Percentiles rank a stretch among this genome's conserved stretches.
Conservation (phyloP, 768 basidiomycete species). For the Galerina marginata region DNA sequence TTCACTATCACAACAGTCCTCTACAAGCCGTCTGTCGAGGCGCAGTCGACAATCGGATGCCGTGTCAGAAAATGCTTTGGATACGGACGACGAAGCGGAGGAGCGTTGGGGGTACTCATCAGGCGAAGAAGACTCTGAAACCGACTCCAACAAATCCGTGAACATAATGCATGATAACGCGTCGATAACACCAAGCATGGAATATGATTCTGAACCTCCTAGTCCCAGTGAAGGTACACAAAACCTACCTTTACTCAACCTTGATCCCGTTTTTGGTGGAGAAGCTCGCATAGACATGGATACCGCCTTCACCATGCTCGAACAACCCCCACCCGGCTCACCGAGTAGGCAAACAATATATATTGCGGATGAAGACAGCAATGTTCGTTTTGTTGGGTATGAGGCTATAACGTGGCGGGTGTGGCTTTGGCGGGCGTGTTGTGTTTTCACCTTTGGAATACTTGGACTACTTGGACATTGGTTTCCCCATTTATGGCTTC, state of each 20-base stretch:
- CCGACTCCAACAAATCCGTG: constrained; percentile 39
- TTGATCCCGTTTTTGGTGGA: constrained; percentile 84
- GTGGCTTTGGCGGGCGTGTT: constrained; percentile 73
- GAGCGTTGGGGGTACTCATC: constrained; percentile 96
- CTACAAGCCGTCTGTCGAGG: constrained; percentile 53
- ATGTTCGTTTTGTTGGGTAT: constrained; percentile 87
- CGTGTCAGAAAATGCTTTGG: constrained; percentile 63
- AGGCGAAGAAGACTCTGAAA: constrained; percentile 71
- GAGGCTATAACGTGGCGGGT: constrained; percentile 67
- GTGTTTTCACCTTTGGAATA: constrained; percentile 70
- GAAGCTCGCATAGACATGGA: constrained; percentile 87
- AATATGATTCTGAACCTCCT: constrained; percentile 74
- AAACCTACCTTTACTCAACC: constrained; percentile 68
- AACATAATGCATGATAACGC: constrained; percentile 43
- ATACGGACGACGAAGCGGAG: constrained; percentile 60
- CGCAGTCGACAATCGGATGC: constrained; percentile 61
- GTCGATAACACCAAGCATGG: constrained; percentile 63
- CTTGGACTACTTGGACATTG: constrained; percentile 88
- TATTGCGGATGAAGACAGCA: constrained; percentile 88
- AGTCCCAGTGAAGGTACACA: constrained; percentile 55
- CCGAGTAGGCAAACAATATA: constrained; percentile 88
- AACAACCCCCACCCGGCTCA: constrained; percentile 79
- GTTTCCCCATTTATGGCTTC: constrained; percentile 92
- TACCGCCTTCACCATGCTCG: constrained; percentile 59
- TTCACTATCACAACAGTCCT: constrained; percentile 65